These are phyloP conservation scores for Geopyxis carbonaria DNA, from an alignment of 495 filamentous ascomycete species.

Conservation along the genomic window DNA sequence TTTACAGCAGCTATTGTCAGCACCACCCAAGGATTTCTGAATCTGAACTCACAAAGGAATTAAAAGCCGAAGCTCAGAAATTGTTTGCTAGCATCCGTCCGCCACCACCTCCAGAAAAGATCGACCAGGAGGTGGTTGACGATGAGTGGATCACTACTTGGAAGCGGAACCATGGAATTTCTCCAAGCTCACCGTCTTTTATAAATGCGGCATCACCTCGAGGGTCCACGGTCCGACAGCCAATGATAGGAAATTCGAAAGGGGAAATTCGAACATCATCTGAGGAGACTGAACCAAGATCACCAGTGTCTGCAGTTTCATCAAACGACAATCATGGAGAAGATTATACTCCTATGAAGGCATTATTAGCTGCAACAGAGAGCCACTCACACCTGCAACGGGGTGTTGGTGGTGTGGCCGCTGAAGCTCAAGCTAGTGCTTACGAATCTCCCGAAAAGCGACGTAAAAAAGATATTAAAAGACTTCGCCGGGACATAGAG, in stretches of 20 bases:
- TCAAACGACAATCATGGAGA: background rate
- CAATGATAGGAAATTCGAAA: no score
- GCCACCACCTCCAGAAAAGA: background rate
- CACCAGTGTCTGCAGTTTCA: conserved; percentile 1
- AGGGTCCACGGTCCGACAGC: no score
- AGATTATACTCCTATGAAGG: background rate
- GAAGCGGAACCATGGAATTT: conserved; percentile 1
- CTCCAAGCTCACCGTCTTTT: no score
- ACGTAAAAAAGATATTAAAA: background rate
- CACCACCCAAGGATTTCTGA: background rate
- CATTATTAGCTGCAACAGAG: background rate
- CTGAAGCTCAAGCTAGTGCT: background rate
- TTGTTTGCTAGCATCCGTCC: background rate
- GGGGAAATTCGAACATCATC: background rate
- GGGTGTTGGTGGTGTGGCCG: no score
- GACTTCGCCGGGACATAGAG: background rate
- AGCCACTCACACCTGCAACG: background rate
- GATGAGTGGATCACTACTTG: conserved; percentile 2
- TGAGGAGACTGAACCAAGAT: conserved; percentile 1
- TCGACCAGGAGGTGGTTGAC: background rate
- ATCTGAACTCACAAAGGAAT: background rate
- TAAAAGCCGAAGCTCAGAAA: conserved; percentile 1
- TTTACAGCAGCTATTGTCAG: background rate
- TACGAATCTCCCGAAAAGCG: background rate
- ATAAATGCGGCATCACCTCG: no score